phyloP scores from a whole-genome alignment of 2,329 filamentous ascomycete genomes.

The Clarireedia sp. region DNA sequence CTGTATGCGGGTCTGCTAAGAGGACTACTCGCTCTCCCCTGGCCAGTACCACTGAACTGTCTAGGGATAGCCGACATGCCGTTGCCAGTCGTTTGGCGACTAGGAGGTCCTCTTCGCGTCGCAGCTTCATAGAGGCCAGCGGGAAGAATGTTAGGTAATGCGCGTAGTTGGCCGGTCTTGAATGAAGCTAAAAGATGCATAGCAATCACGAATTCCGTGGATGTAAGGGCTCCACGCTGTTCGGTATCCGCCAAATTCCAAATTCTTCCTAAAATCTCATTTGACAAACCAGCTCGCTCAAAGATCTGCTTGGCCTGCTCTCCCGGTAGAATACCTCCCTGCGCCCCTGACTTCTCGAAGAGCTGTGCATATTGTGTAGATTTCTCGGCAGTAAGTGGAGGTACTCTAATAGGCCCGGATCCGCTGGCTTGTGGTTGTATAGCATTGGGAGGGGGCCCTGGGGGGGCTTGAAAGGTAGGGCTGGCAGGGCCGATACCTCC shows the following conservation, averaged over 20 bases:
- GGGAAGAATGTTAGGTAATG: conserved; percentile 72
- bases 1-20: conserved; percentile 43
- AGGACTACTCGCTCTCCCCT: conserved; percentile 52
- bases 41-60: conserved; percentile 63
- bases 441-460: conserved; percentile 34
- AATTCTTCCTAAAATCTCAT: conserved; percentile 86
- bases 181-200: conserved; percentile 95
- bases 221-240: conserved; percentile 76
- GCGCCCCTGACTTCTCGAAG: conserved; percentile 80
- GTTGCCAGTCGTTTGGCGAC: conserved; percentile 31
- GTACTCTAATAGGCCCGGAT: conserved; percentile 70
- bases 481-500: conserved; percentile 44
- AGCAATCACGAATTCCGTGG: conserved; percentile 92
- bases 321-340: conserved; percentile 70
- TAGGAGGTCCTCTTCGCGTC: conserved; percentile 51
- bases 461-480: conserved; percentile 43
- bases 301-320: conserved; percentile 91
- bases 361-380: conserved; percentile 80
- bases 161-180: conserved; percentile 74
- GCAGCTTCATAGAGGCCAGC: conserved; percentile 86
- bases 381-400: conserved; percentile 80
- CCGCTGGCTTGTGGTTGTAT: conserved; percentile 52
- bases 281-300: conserved; percentile 82
- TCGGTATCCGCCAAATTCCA: conserved; percentile 94
- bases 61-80: conserved; percentile 64